Conservation (phyloP, 768 basidiomycete genomes). For the Sutorius australiensis region DNA sequence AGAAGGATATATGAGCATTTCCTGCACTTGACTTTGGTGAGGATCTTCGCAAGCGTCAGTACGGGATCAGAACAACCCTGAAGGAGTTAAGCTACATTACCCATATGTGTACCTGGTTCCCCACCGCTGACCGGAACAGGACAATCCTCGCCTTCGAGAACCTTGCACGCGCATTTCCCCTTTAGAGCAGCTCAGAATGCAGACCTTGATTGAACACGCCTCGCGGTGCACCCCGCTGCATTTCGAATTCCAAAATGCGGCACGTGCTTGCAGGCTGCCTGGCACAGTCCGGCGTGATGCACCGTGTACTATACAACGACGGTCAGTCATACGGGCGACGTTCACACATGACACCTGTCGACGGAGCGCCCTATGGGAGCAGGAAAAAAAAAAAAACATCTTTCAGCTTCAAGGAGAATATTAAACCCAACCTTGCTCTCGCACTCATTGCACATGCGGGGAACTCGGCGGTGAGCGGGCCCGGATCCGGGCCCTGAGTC, state of each 20-base stretch:
- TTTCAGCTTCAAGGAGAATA: neutral
- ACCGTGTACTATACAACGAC: neutral
- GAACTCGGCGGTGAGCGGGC: neutral
- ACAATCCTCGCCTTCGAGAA: conserved; percentile 1
- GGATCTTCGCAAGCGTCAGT: conserved; percentile 20
- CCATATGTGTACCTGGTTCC: conserved; percentile 14
- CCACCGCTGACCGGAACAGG: neutral
- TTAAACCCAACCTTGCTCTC: neutral
- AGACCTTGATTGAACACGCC: neutral
- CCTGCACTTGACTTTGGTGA: neutral
- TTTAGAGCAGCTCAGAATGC: neutral
- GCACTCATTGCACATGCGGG: neutral
- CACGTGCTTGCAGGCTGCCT: conserved; percentile 1
- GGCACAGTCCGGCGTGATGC: neutral
- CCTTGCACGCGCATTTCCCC: neutral
- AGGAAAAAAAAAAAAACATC: neutral
- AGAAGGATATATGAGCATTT: neutral
- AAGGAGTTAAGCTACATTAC: conserved; percentile 31
- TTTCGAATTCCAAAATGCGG: neutral
- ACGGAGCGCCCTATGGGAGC: neutral
- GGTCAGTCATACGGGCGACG: neutral
- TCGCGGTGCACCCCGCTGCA: neutral
- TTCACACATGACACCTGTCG: neutral
- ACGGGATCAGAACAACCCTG: conserved; percentile 29
- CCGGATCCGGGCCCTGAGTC: conserved; percentile 1